Evolutionary conservation across 805 yeast species (phyloP), one percentile per base, ranked within the genome.

Genomic region (Kluyveromyces starmeri): DNA sequence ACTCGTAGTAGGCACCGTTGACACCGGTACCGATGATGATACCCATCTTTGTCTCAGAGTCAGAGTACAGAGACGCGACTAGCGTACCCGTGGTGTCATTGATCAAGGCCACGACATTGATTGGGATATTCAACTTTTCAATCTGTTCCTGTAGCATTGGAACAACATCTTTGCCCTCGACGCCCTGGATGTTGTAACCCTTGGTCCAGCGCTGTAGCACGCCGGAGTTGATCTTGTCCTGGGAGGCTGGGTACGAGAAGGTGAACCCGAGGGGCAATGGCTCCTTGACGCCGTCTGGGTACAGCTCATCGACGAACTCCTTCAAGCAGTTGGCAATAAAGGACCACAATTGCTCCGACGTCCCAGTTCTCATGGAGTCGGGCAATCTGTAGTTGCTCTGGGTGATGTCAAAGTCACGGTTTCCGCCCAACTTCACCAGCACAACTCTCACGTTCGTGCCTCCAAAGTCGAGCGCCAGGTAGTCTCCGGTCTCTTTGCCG

Each of bases 1-100:
- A 62, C 51, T 89, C 97, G 63, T 78, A 88, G 68, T 88, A 89
- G 37, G 96, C 96, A 59, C 96, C 96, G 60, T 89, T 89, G 64
- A 89, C 84, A 47, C 97, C 97, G 32, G 97, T 89, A 57, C 97
- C 98, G 58, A 86, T 89, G 50, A 89, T 89, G 55, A 85, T 74
- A 40, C 98, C 98, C 89, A 88, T 83, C 62, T 79, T 78, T 45
- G 95, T 78, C 49, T 75, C 76, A 23, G 89, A 75, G 57, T 89
- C 95, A 34, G 94, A 73, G 67, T 89, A 89, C 70, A 81, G 76
- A 32, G 96, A 86, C 21, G 97, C 97, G 42, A 89, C 94, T 51
- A 89, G 68, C 29, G 98, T 89, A 59, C 97, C 98, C 32, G 96
- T 84, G 45, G 98, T 89, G 61, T 89, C 98, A 64, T 88, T 89